A percentile compares a stretch with the other conserved stretches of the same genome.
Conservation (phyloP, 352 stramenopile genomes). For the Peronospora farinosa region DNA sequence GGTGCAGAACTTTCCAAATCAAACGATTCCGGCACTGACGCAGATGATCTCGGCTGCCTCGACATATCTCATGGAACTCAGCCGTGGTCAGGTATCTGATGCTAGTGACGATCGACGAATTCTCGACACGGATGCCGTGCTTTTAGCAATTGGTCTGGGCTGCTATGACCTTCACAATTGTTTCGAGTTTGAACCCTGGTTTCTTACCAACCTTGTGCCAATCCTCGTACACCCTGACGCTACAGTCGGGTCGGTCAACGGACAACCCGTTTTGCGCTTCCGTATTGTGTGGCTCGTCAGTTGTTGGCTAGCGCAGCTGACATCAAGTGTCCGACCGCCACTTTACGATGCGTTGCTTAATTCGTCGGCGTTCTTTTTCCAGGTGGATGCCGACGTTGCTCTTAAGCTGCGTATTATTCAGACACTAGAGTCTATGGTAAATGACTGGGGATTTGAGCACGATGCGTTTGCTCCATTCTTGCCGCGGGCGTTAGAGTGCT, state of each 20-base stretch:
- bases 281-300: slow-evolving; percentile 84
- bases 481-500: slow-evolving; percentile 43
- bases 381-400: slow-evolving; percentile 38
- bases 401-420: slow-evolving; percentile 71
- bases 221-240: slow-evolving; percentile 38
- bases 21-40: slow-evolving; percentile 64
- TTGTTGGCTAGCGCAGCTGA: slow-evolving; percentile 82
- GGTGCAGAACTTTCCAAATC: slow-evolving; percentile 61
- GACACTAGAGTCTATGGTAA: slow-evolving; percentile 73
- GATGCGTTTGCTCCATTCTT: slow-evolving; percentile 67
- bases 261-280: slow-evolving; percentile 60
- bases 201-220: slow-evolving; percentile 63
- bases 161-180: slow-evolving; percentile 85
- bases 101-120: slow-evolving; percentile 28
- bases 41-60: slow-evolving; percentile 55
- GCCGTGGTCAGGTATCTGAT: slow-evolving; percentile 3
- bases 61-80: slow-evolving; percentile 42
- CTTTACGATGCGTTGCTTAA: slow-evolving; percentile 76
- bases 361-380: slow-evolving; percentile 29
- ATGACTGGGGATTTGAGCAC: slow-evolving; percentile 77
- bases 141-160: slow-evolving; percentile 72
- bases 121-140: slow-evolving; percentile 68
- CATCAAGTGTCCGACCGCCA: slow-evolving; percentile 50
- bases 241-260: slow-evolving; percentile 33
- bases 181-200: slow-evolving; percentile 87